Conservation (phyloP, 306 rosid species). For the Trifolium pratense region DNA sequence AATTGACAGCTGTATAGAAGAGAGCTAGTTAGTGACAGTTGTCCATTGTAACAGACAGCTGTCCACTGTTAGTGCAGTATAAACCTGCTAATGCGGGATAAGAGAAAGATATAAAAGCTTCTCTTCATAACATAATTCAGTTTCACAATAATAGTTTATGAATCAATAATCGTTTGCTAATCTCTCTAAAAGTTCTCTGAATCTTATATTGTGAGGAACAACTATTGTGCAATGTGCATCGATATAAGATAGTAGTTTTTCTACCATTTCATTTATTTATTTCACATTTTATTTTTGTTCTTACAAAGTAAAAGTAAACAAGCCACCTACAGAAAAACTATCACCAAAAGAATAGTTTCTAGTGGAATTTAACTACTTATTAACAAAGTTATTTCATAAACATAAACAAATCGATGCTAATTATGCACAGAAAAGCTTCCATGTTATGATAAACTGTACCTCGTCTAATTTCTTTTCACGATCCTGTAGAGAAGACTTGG, state of each 20-base stretch:
- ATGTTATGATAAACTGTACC: constrained; percentile 53
- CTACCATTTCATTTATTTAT: neutral
- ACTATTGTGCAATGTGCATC: neutral
- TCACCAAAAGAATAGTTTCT: constrained; percentile 24
- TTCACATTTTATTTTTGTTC: neutral
- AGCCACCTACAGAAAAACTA: constrained; percentile 5
- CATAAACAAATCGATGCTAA: constrained; percentile 30
- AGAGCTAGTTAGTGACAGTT: neutral
- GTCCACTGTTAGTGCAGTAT: too few species aligned
- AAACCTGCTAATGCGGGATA: neutral
- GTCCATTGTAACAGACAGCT: neutral
- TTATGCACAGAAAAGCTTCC: constrained; percentile 26
- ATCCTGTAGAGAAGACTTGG: constrained; percentile 86
- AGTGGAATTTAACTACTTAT: constrained; percentile 26
- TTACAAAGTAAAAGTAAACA: constrained; percentile 15
- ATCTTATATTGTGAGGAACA: neutral
- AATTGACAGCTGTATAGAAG: too few species aligned
- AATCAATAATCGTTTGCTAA: neutral
- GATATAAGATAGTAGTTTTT: neutral
- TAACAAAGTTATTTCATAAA: constrained; percentile 10
- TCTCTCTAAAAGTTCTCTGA: neutral
- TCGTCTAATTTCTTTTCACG: constrained; percentile 98
- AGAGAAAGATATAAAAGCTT: neutral
- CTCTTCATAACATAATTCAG: neutral
- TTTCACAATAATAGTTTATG: neutral